Base-by-base conservation (phyloP, 2,329 filamentous ascomycete genomes). In the Tolypocladium album region DNA sequence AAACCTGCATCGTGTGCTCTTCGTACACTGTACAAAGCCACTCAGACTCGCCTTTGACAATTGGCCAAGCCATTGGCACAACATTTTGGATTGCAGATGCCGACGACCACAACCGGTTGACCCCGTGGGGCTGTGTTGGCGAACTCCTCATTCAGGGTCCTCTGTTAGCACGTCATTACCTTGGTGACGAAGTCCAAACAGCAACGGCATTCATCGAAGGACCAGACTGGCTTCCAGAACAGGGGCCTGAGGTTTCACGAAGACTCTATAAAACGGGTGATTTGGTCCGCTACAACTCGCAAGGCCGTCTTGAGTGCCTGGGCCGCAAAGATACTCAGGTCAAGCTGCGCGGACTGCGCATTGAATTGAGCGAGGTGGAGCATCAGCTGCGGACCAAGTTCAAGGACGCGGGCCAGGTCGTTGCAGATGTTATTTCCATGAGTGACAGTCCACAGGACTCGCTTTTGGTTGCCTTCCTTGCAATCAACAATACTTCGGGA, bases 341-440 rank as follows among this genome's bases (percentile, higher is more conserved):
- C 50, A 85, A 85, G 64, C 68, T 85, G 13, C 74, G 76, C n/a
- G 84, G 85, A n/a, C 59, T 63, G 53, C 60, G 63, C 8, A 50
- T 64, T 36, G 63, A 64, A 20, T 58, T 62, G 7, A 61, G 57
- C 17, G 63, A 64, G 27, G 60, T 64, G 31, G 63, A 64, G 52
- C 47, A 20, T 56, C 39, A 57, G 22, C 38, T 57, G 24, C 38
- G 38, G 6, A 57, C 24, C 6, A 39, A 45, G 7, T 56, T n/a
- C 38, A n/a, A 22, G 17, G 53, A 56, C 31, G 53, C 53, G 6
- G 53, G 40, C 12, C 53, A 56, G 36, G 53, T 56, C 36, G 62
- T 58, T 13, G 61, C 59, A 4, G 62, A 63, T 34, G 55, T 61
- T 6, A 55, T 62, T 8, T 58, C 43, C 22, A 55, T 55, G 9